Conservation (phyloP, 208 protist genomes). For the Leishmania tarentolae region DNA sequence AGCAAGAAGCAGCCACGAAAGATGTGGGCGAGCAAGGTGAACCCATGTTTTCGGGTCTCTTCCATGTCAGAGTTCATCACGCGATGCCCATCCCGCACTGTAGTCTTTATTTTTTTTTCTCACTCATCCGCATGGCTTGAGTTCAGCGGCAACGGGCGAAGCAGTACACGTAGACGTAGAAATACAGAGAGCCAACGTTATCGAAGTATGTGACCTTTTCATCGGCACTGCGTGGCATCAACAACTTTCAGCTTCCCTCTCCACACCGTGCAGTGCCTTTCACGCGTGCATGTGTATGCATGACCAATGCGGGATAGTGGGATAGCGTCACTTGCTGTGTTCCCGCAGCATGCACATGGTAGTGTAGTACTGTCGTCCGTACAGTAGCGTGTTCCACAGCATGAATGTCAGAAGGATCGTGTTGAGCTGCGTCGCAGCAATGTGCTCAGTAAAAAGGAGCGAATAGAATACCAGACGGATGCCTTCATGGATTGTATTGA, state of each 20-base stretch:
- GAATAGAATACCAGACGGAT: constrained; percentile 50
- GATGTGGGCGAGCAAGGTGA: not conserved
- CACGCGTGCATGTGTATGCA: not conserved
- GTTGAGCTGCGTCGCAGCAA: constrained; percentile 43
- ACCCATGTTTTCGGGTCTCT: not conserved
- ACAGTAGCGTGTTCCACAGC: constrained; percentile 45
- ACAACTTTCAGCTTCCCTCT: not conserved
- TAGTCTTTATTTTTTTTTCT: not conserved
- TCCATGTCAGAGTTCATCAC: not conserved
- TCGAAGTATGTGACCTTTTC: not conserved
- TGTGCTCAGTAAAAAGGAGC: constrained; percentile 41
- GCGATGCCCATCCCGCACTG: not conserved
- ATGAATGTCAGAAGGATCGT: constrained; percentile 70
- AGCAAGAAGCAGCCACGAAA: not conserved
- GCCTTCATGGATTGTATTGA: constrained; percentile 44
- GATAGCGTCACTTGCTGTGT: constrained; percentile 25
- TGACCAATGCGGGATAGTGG: not conserved
- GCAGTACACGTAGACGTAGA: not conserved
- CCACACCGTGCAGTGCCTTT: not conserved
- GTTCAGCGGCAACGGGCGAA: not conserved
- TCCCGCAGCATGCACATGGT: constrained; percentile 45
- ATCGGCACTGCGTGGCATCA: not conserved
- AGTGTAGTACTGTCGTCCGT: constrained; percentile 59
- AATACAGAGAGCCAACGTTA: not conserved
- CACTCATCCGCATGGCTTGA: not conserved